A percentile compares a stretch with the other conserved stretches of the same genome.
phyloP scores from a whole-genome alignment of 495 filamentous ascomycete genomes.

The Platismatia glauca region DNA sequence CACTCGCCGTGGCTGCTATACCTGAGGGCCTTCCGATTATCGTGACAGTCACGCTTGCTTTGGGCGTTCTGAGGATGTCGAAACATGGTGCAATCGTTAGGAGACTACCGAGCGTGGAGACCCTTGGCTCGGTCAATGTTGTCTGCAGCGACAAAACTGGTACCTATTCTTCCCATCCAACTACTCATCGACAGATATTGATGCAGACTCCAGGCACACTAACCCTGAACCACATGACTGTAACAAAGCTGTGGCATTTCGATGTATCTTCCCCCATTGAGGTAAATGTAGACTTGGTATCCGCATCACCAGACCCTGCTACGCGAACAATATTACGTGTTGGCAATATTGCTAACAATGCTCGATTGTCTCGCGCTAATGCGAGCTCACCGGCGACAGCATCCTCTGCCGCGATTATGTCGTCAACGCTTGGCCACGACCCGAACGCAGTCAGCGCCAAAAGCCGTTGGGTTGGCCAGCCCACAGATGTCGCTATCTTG shows the following conservation, averaged over 20 bases:
- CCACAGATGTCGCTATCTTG: slow-evolving; percentile 90
- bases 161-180: slow-evolving; percentile 25
- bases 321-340: slow-evolving; percentile 73
- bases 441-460: slow-evolving; percentile 50
- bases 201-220: slow-evolving; percentile 54
- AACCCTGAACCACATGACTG: slow-evolving; percentile 97
- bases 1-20: slow-evolving; percentile 91
- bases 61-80: slow-evolving; percentile 94
- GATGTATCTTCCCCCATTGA: slow-evolving; percentile 61
- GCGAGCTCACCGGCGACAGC: slow-evolving; percentile 54
- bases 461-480: slow-evolving; percentile 93
- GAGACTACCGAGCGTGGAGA: slow-evolving; percentile 91
- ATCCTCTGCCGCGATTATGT: slow-evolving; percentile 65
- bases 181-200: not conserved
- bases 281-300: slow-evolving; percentile 60
- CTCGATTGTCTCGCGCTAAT: slow-evolving; percentile 56
- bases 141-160: slow-evolving; percentile 97
- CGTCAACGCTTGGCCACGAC: slow-evolving; percentile 59
- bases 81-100: slow-evolving; percentile 88
- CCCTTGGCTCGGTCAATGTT: slow-evolving; percentile 94
- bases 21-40: slow-evolving; percentile 96
- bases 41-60: slow-evolving; percentile 88
- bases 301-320: slow-evolving; percentile 56
- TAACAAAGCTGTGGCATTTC: slow-evolving; percentile 93
- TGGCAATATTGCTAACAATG: slow-evolving; percentile 95